Conservation (phyloP, 345 rosid genomes). For the Brassica nigra region DNA sequence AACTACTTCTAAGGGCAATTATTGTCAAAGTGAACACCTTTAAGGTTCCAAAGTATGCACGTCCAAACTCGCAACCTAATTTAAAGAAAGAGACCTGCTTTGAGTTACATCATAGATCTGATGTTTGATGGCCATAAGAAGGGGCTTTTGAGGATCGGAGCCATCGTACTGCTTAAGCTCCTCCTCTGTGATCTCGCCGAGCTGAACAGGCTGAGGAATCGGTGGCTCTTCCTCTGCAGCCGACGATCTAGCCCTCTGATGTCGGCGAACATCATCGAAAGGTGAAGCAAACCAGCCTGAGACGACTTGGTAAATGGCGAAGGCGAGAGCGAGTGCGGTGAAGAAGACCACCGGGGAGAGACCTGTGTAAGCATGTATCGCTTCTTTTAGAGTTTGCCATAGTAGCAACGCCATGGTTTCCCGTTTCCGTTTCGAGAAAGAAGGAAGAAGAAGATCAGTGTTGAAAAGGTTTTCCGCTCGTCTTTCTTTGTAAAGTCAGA, state of each 20-base stretch:
- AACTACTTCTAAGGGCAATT: neutral
- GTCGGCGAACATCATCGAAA: conserved; percentile 43
- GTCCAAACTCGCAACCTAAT: neutral
- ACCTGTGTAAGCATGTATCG: conserved; percentile 83
- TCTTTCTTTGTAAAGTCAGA: conserved; percentile 7
- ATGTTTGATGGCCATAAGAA: conserved; percentile 97
- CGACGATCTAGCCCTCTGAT: conserved; percentile 49
- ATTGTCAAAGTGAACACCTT: conserved; percentile 14
- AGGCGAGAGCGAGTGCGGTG: conserved; percentile 64
- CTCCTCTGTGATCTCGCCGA: conserved; percentile 84
- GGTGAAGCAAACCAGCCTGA: conserved; percentile 68
- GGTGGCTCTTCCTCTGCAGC: conserved; percentile 66
- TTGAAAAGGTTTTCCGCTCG: conserved; percentile 14
- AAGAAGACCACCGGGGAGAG: conserved; percentile 81
- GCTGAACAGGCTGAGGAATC: conserved; percentile 81
- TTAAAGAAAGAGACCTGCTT: conserved; percentile 63
- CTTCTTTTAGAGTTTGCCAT: conserved; percentile 87
- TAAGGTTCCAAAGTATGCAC: neutral
- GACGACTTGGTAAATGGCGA: conserved; percentile 70
- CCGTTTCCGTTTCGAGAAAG: neutral
- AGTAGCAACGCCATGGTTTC: conserved; percentile 72
- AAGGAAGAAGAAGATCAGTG: conserved; percentile 3
- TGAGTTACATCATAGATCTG: conserved; percentile 99
- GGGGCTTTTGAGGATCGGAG: conserved; percentile 74
- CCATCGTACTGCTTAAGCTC: conserved; percentile 90